Base-by-base conservation (phyloP, 1,139 yeast species). In the Candida buenavistaensis region DNA sequence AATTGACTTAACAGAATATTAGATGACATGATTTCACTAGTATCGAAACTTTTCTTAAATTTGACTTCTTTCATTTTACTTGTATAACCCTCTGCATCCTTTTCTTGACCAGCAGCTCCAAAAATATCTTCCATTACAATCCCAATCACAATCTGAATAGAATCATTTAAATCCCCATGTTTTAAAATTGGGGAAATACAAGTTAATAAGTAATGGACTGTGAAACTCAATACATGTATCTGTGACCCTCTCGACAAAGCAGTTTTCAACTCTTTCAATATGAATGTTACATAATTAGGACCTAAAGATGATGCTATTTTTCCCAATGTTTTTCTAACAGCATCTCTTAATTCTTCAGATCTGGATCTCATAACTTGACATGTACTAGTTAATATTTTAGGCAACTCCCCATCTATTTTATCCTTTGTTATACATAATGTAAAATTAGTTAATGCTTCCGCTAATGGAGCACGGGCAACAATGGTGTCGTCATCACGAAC, bases 31-130 rank as follows among this genome's bases (percentile, higher is more conserved):
- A 89, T 64, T 57, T 90, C 96, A 25, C 83, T 94, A 5, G 95
- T 81, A 48, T 92, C 97, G 54, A 68, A 85, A 68, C 96, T 84
- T 60, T 87, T 89, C 52, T 87, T 87, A 48, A 80, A 82, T 52
- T 87, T 89, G 26, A 92, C 94, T 65, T 92, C 98, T 50, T 85
- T 87, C 82, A 89, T 86, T 43, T 82, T 82, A 33, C 88, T 82
- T 35, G 77, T 78, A 52, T 92, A 92, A 17, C 90, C 96, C 44
- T 89, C 97, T 11, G 94, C 90, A 47, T 92, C 98, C 55, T 94
- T 92, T 54, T 92, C 98, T 52, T 83, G 83, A 24, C 97, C 96
- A 6, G 96, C 88, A 5, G 84, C 78, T 12, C 98, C 99, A 59
- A 92, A 90, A 3, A 80, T 76, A 52, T 92, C 97, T 53, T 89